phyloP scores from a whole-genome alignment of 768 basidiomycete species.

The Phallus indusiatus region DNA sequence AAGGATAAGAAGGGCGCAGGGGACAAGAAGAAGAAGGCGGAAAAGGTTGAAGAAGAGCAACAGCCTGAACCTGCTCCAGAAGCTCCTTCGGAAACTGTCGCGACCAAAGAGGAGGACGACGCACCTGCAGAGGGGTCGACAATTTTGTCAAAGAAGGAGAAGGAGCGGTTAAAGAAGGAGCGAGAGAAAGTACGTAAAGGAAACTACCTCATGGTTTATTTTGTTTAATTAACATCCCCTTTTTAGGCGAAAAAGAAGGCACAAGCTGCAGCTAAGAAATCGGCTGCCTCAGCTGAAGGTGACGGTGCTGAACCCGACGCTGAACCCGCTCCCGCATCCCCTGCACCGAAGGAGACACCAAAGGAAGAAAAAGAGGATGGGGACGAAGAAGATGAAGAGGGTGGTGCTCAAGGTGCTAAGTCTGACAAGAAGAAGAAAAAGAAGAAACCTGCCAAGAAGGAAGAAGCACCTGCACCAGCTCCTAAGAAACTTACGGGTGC shows the following conservation, averaged over 20 bases:
- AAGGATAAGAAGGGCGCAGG: conserved; percentile 58
- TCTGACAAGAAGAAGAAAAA: conserved; percentile 81
- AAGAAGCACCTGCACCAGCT: conserved; percentile 44
- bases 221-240: conserved; percentile 7
- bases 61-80: conserved; percentile 17
- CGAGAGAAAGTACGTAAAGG: conserved; percentile 66
- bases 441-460: conserved; percentile 57
- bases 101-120: conserved; percentile 36
- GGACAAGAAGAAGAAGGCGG: conserved; percentile 19
- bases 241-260: conserved; percentile 88
- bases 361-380: conserved; percentile 54
- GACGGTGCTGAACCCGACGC: conserved; percentile 20
- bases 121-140: conserved; percentile 48
- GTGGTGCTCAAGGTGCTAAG: conserved; percentile 32
- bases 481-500: conserved; percentile 56
- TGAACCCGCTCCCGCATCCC: conserved; percentile 19
- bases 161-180: conserved; percentile 96
- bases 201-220: conserved; percentile 8
- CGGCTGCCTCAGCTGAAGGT: conserved; percentile 16
- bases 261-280: conserved; percentile 80
- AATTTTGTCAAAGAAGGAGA: conserved; percentile 89
- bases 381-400: conserved; percentile 51
- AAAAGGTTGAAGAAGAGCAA: conserved; percentile 15
- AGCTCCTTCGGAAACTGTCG: conserved; percentile 24
- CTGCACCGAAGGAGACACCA: conserved; percentile 23